These are phyloP conservation scores for Leishmania tarentolae DNA, from an alignment of 208 protist species.

Conservation along the genomic window DNA sequence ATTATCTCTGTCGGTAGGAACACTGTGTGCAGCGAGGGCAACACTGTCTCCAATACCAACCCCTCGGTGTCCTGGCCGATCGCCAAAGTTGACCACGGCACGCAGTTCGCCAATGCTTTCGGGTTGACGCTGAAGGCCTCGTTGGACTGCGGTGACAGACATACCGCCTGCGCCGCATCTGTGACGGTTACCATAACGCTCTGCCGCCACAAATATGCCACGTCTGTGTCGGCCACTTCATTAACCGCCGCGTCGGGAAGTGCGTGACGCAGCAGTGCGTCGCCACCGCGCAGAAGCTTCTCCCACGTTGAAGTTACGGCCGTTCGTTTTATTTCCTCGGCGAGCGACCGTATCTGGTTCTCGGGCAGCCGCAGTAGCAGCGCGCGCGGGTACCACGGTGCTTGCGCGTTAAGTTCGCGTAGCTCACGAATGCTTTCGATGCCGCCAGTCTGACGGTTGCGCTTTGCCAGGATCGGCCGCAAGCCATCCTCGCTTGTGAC, in stretches of 20 bases:
- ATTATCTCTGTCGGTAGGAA: conserved; percentile 71
- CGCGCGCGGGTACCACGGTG: conserved; percentile 48
- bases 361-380: conserved; percentile 55
- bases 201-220: conserved; percentile 41
- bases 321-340: conserved; percentile 40
- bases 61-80: conserved; percentile 34
- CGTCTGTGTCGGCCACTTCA: conserved; percentile 18
- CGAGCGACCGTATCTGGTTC: conserved; percentile 43
- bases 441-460: conserved; percentile 60
- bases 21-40: conserved; percentile 50
- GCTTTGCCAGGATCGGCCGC: conserved; percentile 66
- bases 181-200: conserved; percentile 66
- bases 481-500: conserved; percentile 63
- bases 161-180: conserved; percentile 56
- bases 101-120: conserved; percentile 46
- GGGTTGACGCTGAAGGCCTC: conserved; percentile 66
- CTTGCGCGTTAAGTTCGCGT: conserved; percentile 48
- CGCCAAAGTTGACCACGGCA: conserved; percentile 41
- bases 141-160: conserved; percentile 72
- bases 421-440: conserved; percentile 76
- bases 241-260: conserved; percentile 31
- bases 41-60: conserved; percentile 60
- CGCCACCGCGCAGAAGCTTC: conserved; percentile 51
- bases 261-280: conserved; percentile 44
- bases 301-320: conserved; percentile 50